Evolutionary conservation across 108 stramenopile species (phyloP).

Genomic region (Nitzschia palea): DNA sequence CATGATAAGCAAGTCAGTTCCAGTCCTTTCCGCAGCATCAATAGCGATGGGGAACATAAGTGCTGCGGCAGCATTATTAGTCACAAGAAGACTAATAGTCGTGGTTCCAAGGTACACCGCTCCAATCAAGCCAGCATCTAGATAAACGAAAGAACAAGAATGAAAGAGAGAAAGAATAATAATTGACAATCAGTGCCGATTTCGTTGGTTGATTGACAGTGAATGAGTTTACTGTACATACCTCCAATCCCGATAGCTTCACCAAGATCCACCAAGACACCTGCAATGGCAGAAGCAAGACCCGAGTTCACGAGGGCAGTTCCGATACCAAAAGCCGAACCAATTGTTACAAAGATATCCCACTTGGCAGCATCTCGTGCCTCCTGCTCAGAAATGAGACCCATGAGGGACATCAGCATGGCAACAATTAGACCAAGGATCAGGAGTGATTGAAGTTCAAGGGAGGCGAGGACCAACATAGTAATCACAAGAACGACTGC

Average conservation of each 20-base stretch:
- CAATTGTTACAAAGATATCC: constrained; percentile 81
- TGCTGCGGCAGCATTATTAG: constrained; percentile 89
- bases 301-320: constrained; percentile 77
- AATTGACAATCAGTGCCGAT: not conserved
- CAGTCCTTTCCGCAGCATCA: constrained; percentile 68
- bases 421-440: constrained; percentile 60
- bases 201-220: not conserved
- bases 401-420: constrained; percentile 60
- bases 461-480: constrained; percentile 49
- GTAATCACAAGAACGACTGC: constrained; percentile 59
- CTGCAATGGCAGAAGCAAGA: constrained; percentile 67
- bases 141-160: not conserved
- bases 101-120: constrained; percentile 88
- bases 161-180: not conserved
- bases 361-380: constrained; percentile 79
- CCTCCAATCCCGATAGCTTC: constrained; percentile 54
- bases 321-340: constrained; percentile 83
- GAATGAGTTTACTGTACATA: not conserved
- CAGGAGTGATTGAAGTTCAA: constrained; percentile 53
- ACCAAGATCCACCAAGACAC: constrained; percentile 56
- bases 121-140: constrained; percentile 69
- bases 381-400: constrained; percentile 83
- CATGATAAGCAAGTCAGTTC: constrained; percentile 62
- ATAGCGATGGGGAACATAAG: constrained; percentile 85
- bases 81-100: constrained; percentile 77